A percentile compares a stretch with the other conserved stretches of the same genome.
Conservation (phyloP, 2,329 filamentous ascomycete genomes). For the Geosmithia morbida region DNA sequence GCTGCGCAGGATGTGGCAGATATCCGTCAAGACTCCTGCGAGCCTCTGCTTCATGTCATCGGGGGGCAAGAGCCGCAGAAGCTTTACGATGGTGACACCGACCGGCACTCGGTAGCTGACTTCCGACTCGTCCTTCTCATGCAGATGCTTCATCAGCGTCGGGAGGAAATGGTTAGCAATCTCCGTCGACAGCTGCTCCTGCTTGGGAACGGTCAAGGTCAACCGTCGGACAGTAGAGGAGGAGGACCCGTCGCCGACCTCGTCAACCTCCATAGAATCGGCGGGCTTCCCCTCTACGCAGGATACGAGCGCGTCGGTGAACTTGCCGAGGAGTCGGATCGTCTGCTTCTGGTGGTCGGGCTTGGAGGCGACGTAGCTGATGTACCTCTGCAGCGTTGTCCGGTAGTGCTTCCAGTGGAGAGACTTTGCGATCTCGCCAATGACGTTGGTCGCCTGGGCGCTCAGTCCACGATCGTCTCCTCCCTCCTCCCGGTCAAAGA, state of each 20-base stretch:
- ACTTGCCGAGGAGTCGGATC: conserved; percentile 64
- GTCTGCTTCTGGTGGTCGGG: conserved; percentile 76
- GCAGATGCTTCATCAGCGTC: conserved; percentile 67
- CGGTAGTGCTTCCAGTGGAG: conserved; percentile 88
- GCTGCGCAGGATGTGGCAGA: conserved; percentile 84
- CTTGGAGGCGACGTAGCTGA: conserved; percentile 66
- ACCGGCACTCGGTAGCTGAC: conserved; percentile 88
- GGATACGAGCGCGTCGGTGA: conserved; percentile 60
- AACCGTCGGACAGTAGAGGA: conserved; percentile 28
- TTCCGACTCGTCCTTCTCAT: conserved; percentile 87
- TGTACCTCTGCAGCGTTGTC: conserved; percentile 70
- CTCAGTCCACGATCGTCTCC: conserved; percentile 73
- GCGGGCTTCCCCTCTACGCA: conserved; percentile 16
- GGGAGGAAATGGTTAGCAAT: conserved; percentile 65
- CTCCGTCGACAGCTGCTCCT: conserved; percentile 55
- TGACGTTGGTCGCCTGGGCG: conserved; percentile 70
- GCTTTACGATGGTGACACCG: conserved; percentile 75
- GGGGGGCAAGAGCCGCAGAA: conserved; percentile 66
- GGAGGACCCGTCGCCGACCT: conserved; percentile 7
- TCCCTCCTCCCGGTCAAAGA: conserved; percentile 64
- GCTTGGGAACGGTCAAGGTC: conserved; percentile 48
- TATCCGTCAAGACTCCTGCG: conserved; percentile 75
- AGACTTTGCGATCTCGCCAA: conserved; percentile 59
- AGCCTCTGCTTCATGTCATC: conserved; percentile 60
- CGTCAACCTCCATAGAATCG: conserved; percentile 29